Evolutionary conservation across 768 basidiomycete genomes (phyloP).

Genomic region (Mycena haematopus): DNA sequence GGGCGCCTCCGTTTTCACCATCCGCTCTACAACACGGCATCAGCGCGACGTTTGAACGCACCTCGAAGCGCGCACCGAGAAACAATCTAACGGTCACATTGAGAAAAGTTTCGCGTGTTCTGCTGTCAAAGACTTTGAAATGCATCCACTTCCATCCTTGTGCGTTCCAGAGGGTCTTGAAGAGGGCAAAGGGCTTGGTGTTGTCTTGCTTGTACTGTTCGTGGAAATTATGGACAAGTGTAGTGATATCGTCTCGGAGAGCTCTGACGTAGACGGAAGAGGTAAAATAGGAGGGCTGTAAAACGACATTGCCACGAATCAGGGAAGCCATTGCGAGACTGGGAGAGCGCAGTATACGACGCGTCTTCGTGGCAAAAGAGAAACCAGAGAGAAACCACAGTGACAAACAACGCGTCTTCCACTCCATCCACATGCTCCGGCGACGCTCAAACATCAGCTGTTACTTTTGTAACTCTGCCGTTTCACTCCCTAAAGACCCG

Average conservation of each 20-base stretch:
- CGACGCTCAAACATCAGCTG: slow-evolving; percentile 60
- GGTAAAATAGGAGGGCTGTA: slow-evolving; percentile 82
- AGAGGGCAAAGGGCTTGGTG: slow-evolving; percentile 65
- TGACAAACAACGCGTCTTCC: slow-evolving; percentile 17
- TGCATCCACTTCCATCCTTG: slow-evolving; percentile 81
- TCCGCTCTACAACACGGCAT: slow-evolving; percentile 52
- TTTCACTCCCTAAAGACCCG: slow-evolving; percentile 51
- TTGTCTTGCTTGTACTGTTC: slow-evolving; percentile 48
- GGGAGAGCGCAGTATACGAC: too few species aligned
- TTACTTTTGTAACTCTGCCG: slow-evolving; percentile 71
- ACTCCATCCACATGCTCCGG: slow-evolving; percentile 53
- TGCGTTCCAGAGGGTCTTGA: slow-evolving; percentile 71
- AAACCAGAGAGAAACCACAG: not conserved
- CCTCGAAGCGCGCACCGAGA: slow-evolving; percentile 54
- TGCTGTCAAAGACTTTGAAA: slow-evolving; percentile 72
- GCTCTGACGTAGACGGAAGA: slow-evolving; percentile 74
- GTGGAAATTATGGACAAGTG: slow-evolving; percentile 58
- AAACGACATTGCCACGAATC: slow-evolving; percentile 61
- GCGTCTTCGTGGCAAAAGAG: too few species aligned
- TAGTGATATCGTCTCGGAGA: slow-evolving; percentile 67
- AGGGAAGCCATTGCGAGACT: slow-evolving; percentile 54
- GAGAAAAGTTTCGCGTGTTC: slow-evolving; percentile 69
- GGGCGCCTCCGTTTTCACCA: slow-evolving; percentile 54
- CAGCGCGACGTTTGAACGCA: slow-evolving; percentile 1
- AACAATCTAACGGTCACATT: slow-evolving; percentile 66